phyloP scores from a whole-genome alignment of 202 grass and related monocot genomes.

The Setaria italica region DNA sequence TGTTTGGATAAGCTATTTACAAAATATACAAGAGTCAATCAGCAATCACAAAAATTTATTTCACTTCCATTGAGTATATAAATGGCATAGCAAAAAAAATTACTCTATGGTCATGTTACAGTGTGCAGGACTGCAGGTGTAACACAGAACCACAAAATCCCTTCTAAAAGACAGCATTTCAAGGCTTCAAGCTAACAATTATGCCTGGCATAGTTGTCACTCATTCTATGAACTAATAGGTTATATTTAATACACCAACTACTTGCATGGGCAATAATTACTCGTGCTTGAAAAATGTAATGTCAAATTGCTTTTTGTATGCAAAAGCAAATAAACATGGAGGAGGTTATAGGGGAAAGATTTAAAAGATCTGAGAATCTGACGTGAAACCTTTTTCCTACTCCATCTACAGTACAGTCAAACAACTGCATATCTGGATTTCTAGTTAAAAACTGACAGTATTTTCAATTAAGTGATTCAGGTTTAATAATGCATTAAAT shows the following conservation, averaged over 20 bases:
- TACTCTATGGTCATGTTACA: constrained; percentile 23
- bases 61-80: constrained; percentile 16
- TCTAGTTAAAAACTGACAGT: constrained; percentile 2
- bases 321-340: constrained; percentile 15
- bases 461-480: background rate
- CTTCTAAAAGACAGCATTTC: constrained; percentile 10
- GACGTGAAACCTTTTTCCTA: background rate
- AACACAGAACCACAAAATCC: constrained; percentile 17
- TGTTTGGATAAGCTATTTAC: constrained; percentile 14
- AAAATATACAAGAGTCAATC: constrained; percentile 26
- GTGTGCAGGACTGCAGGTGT: background rate
- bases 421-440: constrained; percentile 21
- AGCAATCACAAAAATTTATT: background rate
- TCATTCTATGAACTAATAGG: background rate
- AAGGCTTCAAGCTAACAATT: background rate
- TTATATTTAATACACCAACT: background rate
- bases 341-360: background rate
- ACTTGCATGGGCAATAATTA: constrained; percentile 2
- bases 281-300: background rate
- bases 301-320: constrained; percentile 1
- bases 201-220: background rate
- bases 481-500: background rate
- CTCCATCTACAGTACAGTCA: background rate
- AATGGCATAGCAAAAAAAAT: constrained; percentile 10
- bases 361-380: constrained; percentile 4